Conservation (phyloP, 202 grass and related monocot species). For the Musa balbisiana region DNA sequence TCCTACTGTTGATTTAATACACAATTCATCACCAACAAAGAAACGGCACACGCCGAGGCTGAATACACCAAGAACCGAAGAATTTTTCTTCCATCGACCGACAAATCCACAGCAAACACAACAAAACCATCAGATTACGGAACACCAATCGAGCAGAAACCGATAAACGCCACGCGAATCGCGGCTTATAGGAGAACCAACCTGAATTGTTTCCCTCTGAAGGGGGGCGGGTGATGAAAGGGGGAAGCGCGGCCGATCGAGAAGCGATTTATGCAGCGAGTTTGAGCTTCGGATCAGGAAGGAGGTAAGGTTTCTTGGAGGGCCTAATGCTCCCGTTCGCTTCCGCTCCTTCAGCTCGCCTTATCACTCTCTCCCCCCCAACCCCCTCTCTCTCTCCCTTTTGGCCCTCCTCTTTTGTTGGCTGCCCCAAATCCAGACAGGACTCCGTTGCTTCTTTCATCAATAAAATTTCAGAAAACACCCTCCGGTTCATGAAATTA, state of each 20-base stretch:
- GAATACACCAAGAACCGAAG: background rate
- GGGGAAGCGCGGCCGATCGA: background rate
- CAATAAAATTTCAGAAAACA: no score
- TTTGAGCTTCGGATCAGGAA: background rate
- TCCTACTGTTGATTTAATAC: background rate
- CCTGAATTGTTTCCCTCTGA: background rate
- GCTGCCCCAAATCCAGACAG: background rate
- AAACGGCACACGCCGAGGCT: background rate
- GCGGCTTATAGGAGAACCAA: background rate
- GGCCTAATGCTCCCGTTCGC: background rate
- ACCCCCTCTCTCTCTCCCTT: background rate
- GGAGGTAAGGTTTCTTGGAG: background rate
- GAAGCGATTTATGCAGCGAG: background rate
- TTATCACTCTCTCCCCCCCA: background rate
- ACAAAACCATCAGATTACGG: background rate
- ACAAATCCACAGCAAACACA: background rate
- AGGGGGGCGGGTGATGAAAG: no score
- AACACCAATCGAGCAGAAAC: background rate
- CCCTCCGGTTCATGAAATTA: no score
- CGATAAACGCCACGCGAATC: background rate
- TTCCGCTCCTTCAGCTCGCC: background rate
- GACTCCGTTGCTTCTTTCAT: no score
- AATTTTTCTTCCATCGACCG: background rate
- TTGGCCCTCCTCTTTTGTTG: no score
- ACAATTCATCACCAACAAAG: background rate